Conservation (phyloP, 2,329 filamentous ascomycete genomes). For the Monosporascus cannonballus region DNA sequence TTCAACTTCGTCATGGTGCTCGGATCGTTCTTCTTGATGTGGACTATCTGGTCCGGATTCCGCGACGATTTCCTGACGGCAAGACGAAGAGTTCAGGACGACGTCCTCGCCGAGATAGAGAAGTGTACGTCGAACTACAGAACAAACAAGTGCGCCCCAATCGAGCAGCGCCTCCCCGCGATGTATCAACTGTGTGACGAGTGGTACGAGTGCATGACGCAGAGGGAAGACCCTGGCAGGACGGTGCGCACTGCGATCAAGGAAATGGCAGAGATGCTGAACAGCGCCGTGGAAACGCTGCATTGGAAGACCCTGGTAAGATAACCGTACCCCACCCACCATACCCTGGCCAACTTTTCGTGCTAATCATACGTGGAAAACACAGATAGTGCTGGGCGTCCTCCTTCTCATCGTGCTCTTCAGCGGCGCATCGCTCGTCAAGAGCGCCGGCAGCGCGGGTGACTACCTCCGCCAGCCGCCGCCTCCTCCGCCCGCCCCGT, state of each 20-base stretch:
- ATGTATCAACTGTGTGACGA: conserved; percentile 66
- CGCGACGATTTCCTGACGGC: conserved; percentile 70
- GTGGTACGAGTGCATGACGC: conserved; percentile 85
- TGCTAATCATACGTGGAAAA: conserved; percentile 8
- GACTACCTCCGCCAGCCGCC: conserved; percentile 15
- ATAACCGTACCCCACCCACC: conserved; percentile 1
- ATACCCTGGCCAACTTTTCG: background rate
- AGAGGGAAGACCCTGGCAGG: conserved; percentile 72
- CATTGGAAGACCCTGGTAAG: conserved; percentile 68
- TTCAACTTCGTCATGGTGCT: conserved; percentile 58
- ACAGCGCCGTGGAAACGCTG: conserved; percentile 86
- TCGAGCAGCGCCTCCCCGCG: conserved; percentile 61
- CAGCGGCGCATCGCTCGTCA: conserved; percentile 24
- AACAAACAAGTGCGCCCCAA: conserved; percentile 66
- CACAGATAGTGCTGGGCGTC: conserved; percentile 19
- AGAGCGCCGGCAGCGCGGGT: conserved; percentile 16
- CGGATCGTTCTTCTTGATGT: conserved; percentile 28
- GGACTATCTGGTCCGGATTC: conserved; percentile 57
- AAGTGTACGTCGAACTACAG: conserved; percentile 68
- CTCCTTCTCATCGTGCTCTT: conserved; percentile 22
- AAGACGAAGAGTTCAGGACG: conserved; percentile 60
- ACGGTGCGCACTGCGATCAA: conserved; percentile 75
- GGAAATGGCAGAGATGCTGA: conserved; percentile 88
- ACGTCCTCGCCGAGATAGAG: conserved; percentile 66
- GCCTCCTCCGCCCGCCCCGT: conserved; percentile 11